Evolutionary conservation across 2,329 filamentous ascomycete species (phyloP).

Genomic region (Colletotrichum nymphaeae): DNA sequence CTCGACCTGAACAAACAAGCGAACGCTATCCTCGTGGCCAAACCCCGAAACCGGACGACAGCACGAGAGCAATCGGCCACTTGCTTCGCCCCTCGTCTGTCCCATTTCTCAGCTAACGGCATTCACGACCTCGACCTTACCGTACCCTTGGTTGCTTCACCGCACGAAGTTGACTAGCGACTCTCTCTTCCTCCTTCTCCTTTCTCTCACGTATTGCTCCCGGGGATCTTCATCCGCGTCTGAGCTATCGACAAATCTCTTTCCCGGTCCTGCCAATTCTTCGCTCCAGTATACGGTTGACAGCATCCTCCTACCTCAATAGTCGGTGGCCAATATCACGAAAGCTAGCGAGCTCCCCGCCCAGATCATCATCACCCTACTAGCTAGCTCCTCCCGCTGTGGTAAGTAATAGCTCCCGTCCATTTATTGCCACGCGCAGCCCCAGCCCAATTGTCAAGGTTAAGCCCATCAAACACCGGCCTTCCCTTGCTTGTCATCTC

Average conservation of each 20-base stretch:
- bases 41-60: conserved; percentile 24
- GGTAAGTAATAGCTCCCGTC: conserved; percentile 23
- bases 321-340: conserved; percentile 9
- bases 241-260: background rate
- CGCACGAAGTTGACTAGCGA: conserved; percentile 22
- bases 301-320: background rate
- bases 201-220: background rate
- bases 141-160: background rate
- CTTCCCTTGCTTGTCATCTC: background rate
- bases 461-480: background rate
- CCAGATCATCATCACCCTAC: conserved; percentile 13
- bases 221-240: conserved; percentile 12
- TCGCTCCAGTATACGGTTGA: background rate
- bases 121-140: conserved; percentile 1
- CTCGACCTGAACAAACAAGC: conserved; percentile 16
- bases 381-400: conserved; percentile 21
- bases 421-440: background rate
- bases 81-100: conserved; percentile 20
- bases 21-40: conserved; percentile 19
- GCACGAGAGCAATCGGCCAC: conserved; percentile 21
- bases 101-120: conserved; percentile 20
- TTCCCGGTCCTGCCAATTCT: background rate
- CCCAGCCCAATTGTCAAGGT: background rate
- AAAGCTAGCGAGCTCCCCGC: conserved; percentile 18
- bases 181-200: background rate